These are phyloP conservation scores for Dryas drummondii DNA, from an alignment of 306 rosid species.

Conservation along the genomic window DNA sequence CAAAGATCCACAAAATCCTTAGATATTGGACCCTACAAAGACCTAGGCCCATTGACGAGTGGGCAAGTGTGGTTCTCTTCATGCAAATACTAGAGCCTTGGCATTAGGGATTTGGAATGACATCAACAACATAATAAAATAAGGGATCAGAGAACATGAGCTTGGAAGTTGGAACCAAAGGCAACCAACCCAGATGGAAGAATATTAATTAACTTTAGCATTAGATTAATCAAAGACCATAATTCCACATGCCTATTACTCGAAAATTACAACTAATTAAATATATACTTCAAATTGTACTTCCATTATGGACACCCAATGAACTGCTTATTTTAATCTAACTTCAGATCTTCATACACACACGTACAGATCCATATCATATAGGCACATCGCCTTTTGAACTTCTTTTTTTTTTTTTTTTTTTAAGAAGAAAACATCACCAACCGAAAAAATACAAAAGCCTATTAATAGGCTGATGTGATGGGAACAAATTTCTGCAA, in stretches of 20 bases:
- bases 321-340: conserved; percentile 40
- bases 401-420: neutral
- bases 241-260: conserved; percentile 36
- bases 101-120: neutral
- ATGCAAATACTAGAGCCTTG: neutral
- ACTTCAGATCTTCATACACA: conserved; percentile 35
- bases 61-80: neutral
- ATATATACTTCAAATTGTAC: conserved; percentile 56
- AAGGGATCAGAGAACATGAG: neutral
- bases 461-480: too few species aligned
- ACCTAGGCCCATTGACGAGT: too few species aligned
- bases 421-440: too few species aligned
- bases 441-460: too few species aligned
- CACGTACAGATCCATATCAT: conserved; percentile 31
- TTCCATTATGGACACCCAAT: conserved; percentile 44
- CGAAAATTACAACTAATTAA: conserved; percentile 29
- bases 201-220: neutral
- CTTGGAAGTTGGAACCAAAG: too few species aligned
- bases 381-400: neutral
- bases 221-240: neutral
- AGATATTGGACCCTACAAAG: too few species aligned
- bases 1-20: too few species aligned
- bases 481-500: too few species aligned
- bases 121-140: neutral
- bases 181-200: neutral